Evolutionary conservation across 2,329 filamentous ascomycete species (phyloP).

Genomic region (Pseudogymnoascus sp.): DNA sequence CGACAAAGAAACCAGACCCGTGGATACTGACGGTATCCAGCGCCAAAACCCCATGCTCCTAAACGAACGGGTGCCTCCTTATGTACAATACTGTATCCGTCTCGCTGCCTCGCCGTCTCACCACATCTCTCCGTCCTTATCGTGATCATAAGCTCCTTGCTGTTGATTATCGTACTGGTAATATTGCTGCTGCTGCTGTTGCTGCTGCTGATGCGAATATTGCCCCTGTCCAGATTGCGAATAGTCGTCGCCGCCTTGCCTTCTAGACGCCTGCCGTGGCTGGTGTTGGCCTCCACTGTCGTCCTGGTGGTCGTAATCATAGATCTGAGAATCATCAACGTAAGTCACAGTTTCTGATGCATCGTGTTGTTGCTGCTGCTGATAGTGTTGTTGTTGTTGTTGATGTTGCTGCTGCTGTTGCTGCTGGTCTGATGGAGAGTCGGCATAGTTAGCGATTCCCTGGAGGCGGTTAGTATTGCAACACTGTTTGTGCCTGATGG

Average conservation of each 20-base stretch:
- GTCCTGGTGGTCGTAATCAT: conserved; percentile 37
- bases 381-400: not conserved
- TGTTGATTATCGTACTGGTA: conserved; percentile 8
- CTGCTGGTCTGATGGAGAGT: conserved; percentile 16
- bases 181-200: conserved; percentile 10
- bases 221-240: conserved; percentile 13
- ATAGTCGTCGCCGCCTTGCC: conserved; percentile 14
- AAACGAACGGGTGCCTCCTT: conserved; percentile 2
- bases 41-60: conserved; percentile 4
- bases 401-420: too few relatives aligned
- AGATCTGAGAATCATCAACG: conserved; percentile 42
- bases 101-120: not conserved
- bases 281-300: conserved; percentile 22
- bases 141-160: not conserved
- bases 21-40: not conserved
- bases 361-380: conserved; percentile 21
- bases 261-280: conserved; percentile 9
- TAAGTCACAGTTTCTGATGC: conserved; percentile 32
- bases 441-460: conserved; percentile 29
- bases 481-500: not conserved
- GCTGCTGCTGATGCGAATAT: conserved; percentile 17
- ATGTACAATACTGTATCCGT: conserved; percentile 1
- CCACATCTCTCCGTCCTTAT: conserved; percentile 4
- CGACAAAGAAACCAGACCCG: conserved; percentile 1
- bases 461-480: conserved; percentile 18